phyloP scores from a whole-genome alignment of 2,329 filamentous ascomycete species.

The Cercospora sojina region DNA sequence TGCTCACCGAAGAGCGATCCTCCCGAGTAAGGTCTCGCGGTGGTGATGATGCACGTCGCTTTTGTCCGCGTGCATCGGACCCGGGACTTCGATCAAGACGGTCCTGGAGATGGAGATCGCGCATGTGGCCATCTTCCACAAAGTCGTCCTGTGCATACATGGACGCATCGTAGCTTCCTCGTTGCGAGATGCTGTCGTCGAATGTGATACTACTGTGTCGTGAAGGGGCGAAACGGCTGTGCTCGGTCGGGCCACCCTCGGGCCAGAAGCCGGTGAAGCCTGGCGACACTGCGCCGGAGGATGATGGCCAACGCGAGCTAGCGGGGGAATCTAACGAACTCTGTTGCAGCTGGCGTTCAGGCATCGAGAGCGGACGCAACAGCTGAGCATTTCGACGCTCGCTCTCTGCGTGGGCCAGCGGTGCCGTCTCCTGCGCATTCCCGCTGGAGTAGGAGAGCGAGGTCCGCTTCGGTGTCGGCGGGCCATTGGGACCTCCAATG shows the following conservation, averaged over 20 bases:
- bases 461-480: constrained; percentile 54
- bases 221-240: constrained; percentile 28
- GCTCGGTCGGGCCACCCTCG: constrained; percentile 30
- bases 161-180: constrained; percentile 63
- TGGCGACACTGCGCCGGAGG: constrained; percentile 47
- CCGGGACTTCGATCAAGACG: constrained; percentile 45
- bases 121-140: constrained; percentile 55
- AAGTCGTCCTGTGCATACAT: constrained; percentile 53
- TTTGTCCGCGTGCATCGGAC: constrained; percentile 56
- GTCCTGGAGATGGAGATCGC: constrained; percentile 56
- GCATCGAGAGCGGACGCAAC: constrained; percentile 47
- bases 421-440: constrained; percentile 33
- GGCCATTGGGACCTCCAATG: constrained; percentile 54
- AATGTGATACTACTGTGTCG: constrained; percentile 44
- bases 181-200: constrained; percentile 53
- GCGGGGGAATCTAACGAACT: constrained; percentile 43
- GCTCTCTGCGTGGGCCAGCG: constrained; percentile 40
- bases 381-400: constrained; percentile 45
- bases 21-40: constrained; percentile 56
- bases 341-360: constrained; percentile 42
- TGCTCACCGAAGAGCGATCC: constrained; percentile 47
- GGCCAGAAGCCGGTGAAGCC: constrained; percentile 48
- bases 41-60: constrained; percentile 64
- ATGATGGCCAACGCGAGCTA: constrained; percentile 41
- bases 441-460: constrained; percentile 34